Conservation (phyloP, 768 basidiomycete genomes). For the Leccinum truebloodii region DNA sequence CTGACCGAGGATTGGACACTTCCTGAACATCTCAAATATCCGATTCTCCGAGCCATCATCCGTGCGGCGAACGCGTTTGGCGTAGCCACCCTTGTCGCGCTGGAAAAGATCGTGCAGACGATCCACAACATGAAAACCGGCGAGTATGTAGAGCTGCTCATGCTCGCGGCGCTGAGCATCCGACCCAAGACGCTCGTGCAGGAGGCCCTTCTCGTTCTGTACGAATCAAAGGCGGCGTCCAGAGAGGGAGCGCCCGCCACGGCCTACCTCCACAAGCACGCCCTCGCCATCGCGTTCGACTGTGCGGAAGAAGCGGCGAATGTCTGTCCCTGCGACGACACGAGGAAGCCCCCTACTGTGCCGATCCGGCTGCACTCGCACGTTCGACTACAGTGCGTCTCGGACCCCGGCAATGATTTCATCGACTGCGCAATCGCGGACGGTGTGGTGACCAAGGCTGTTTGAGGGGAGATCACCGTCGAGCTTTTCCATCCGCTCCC, state of each 20-base stretch:
- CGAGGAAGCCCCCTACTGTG: slow-evolving; percentile 40
- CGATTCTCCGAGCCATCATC: slow-evolving; percentile 49
- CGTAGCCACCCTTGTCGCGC: slow-evolving; percentile 56
- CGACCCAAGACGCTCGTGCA: slow-evolving; percentile 53
- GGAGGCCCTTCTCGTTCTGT: slow-evolving; percentile 60
- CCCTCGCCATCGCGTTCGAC: slow-evolving; percentile 59
- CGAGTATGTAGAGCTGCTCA: slow-evolving; percentile 54
- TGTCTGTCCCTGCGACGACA: slow-evolving; percentile 66
- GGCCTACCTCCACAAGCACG: slow-evolving; percentile 55
- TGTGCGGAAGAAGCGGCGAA: slow-evolving; percentile 67
- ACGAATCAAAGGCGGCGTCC: slow-evolving; percentile 43
- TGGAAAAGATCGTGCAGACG: slow-evolving; percentile 54
- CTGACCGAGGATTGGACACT: slow-evolving; percentile 41
- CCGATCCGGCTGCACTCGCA: slow-evolving; percentile 63
- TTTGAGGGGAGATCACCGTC: slow-evolving; percentile 49
- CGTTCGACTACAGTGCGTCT: slow-evolving; percentile 60
- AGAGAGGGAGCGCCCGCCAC: slow-evolving; percentile 26
- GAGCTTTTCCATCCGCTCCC: slow-evolving; percentile 58
- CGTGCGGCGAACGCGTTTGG: slow-evolving; percentile 55
- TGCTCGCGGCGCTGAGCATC: slow-evolving; percentile 51
- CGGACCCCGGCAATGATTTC: slow-evolving; percentile 52
- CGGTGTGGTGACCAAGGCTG: slow-evolving; percentile 56
- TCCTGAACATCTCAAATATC: slow-evolving; percentile 33
- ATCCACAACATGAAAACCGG: slow-evolving; percentile 42
- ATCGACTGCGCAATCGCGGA: slow-evolving; percentile 51